These are phyloP conservation scores for Choiromyces venosus DNA, from an alignment of 495 filamentous ascomycete genomes.

Conservation along the genomic window DNA sequence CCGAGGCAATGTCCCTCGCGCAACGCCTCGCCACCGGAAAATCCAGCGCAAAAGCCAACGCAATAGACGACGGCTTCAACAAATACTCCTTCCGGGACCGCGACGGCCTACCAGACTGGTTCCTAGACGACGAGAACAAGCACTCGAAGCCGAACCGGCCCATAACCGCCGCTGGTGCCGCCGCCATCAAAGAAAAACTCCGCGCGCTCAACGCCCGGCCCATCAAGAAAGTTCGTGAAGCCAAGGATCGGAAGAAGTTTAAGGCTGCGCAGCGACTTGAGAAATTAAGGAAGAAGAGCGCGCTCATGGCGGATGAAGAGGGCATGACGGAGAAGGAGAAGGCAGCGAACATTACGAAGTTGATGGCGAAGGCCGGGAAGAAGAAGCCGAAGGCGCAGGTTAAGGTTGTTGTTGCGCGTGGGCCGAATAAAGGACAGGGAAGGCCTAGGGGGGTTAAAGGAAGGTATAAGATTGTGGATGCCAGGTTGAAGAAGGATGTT, in stretches of 20 bases:
- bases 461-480: slow-evolving; percentile 97
- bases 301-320: slow-evolving; percentile 77
- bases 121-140: slow-evolving; percentile 81
- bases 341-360: slow-evolving; percentile 69
- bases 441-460: slow-evolving; percentile 83
- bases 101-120: slow-evolving; percentile 96
- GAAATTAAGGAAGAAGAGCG: slow-evolving; percentile 92
- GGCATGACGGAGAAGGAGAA: slow-evolving; percentile 93
- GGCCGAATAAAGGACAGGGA: slow-evolving; percentile 68
- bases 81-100: slow-evolving; percentile 83
- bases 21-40: slow-evolving; percentile 83
- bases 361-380: slow-evolving; percentile 75
- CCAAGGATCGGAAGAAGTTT: slow-evolving; percentile 92
- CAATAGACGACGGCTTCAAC: slow-evolving; percentile 89
- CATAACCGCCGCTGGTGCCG: slow-evolving; percentile 79
- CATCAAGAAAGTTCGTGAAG: slow-evolving; percentile 98
- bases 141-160: slow-evolving; percentile 81
- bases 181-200: slow-evolving; percentile 91
- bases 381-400: slow-evolving; percentile 79
- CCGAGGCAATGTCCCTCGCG: slow-evolving; percentile 97
- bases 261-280: slow-evolving; percentile 85
- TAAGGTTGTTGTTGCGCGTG: slow-evolving; percentile 84
- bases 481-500: slow-evolving; percentile 96
- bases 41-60: slow-evolving; percentile 61
- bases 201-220: slow-evolving; percentile 91